Conservation (phyloP, 2,329 filamentous ascomycete genomes). For the Xylariaceae sp. region DNA sequence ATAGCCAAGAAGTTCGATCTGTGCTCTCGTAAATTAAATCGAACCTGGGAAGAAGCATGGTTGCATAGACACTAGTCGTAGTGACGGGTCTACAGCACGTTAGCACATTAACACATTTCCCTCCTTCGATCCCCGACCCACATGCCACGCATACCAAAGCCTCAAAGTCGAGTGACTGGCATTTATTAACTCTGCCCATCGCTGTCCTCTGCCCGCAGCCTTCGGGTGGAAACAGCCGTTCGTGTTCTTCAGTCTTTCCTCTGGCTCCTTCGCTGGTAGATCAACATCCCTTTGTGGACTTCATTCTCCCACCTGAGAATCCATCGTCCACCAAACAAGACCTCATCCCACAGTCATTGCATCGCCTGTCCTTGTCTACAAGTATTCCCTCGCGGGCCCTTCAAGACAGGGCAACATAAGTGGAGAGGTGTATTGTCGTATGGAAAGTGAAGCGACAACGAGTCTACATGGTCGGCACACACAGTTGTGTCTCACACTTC, state of each 20-base stretch:
- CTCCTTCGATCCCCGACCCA: conserved; percentile 18
- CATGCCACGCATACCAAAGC: conserved; percentile 29
- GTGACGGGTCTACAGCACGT: conserved; percentile 21
- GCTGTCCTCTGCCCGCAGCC: conserved; percentile 11
- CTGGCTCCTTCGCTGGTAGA: conserved; percentile 5
- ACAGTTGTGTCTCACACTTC: conserved; percentile 1
- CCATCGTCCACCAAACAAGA: conserved; percentile 3
- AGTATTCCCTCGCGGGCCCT: conserved; percentile 1
- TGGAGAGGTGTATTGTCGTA: conserved; percentile 6
- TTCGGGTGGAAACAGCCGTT: conserved; percentile 9
- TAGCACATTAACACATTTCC: neutral
- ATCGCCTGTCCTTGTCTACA: conserved; percentile 1
- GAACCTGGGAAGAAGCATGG: conserved; percentile 1
- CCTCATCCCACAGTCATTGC: neutral
- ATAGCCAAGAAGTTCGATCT: conserved; percentile 22
- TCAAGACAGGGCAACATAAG: conserved; percentile 10
- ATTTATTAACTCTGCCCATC: conserved; percentile 25
- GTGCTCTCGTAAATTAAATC: conserved; percentile 25
- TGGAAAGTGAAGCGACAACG: conserved; percentile 14
- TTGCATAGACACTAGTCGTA: conserved; percentile 16
- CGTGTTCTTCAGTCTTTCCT: conserved; percentile 7
- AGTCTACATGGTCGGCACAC: conserved; percentile 14
- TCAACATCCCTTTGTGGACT: conserved; percentile 8
- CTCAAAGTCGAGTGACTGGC: conserved; percentile 31
- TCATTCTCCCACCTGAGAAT: conserved; percentile 4